phyloP scores from a whole-genome alignment of 176 grass and related monocot genomes.

The Eragrostis nindensis region DNA sequence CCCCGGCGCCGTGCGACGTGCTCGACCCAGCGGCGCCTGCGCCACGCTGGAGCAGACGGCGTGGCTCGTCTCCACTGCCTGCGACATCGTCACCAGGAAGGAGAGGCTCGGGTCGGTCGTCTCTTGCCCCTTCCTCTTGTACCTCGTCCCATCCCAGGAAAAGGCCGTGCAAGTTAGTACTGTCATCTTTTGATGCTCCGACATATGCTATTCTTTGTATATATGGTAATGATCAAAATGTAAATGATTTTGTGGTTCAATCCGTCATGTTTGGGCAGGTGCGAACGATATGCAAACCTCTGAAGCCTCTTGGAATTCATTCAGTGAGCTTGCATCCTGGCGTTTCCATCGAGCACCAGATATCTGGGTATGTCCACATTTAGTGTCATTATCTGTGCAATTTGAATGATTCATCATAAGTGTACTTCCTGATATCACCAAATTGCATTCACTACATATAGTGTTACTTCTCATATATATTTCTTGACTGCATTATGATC shows the following conservation, averaged over 20 bases:
- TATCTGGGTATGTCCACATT: conserved; percentile 57
- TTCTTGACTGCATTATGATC: conserved; percentile 5
- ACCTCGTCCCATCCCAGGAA: conserved; percentile 75
- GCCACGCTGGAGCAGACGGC: conserved; percentile 70
- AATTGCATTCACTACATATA: background rate
- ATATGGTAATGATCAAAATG: background rate
- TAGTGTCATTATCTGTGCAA: background rate
- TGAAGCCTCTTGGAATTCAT: conserved; percentile 82
- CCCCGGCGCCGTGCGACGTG: conserved; percentile 45
- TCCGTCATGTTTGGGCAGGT: conserved; percentile 43
- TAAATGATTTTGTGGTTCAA: background rate
- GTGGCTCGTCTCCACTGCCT: conserved; percentile 75
- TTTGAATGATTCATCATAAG: too few species aligned
- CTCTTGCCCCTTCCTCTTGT: conserved; percentile 70
- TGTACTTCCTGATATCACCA: too few species aligned
- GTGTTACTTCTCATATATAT: conserved; percentile 20
- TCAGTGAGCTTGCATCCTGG: conserved; percentile 83
- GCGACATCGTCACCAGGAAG: conserved; percentile 77
- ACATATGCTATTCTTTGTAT: background rate
- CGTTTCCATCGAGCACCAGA: conserved; percentile 68
- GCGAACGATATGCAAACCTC: conserved; percentile 72
- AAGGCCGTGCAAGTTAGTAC: conserved; percentile 61
- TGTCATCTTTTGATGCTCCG: background rate
- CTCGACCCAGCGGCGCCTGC: conserved; percentile 60
- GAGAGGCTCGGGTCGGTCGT: conserved; percentile 77